Evolutionary conservation across 129 eudicot species (phyloP).

Genomic region (Flaveria brownii): DNA sequence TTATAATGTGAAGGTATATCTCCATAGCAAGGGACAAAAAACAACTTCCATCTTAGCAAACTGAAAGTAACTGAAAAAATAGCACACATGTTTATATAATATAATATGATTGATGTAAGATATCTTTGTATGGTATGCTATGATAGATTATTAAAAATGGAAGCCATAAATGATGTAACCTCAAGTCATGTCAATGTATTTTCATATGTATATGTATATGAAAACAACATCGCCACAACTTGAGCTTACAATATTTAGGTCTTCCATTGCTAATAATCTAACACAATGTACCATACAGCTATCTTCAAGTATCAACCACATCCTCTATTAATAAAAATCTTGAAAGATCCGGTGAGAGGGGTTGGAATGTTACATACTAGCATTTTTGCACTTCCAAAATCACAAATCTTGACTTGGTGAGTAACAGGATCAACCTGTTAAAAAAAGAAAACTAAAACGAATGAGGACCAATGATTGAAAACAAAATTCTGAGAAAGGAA

Average conservation of each 20-base stretch:
- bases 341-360: conserved; percentile 4
- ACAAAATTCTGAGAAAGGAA: background rate
- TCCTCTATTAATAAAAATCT: conserved; percentile 15
- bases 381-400: conserved; percentile 87
- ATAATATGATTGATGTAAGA: background rate
- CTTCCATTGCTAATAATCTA: conserved; percentile 10
- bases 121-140: no score
- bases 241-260: background rate
- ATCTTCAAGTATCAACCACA: background rate
- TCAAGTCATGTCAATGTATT: no score
- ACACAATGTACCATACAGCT: background rate
- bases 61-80: no score
- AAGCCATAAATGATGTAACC: no score
- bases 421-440: conserved; percentile 71
- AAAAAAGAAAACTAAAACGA: background rate
- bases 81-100: no score
- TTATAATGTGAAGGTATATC: conserved; percentile 3
- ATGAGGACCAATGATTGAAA: conserved; percentile 1
- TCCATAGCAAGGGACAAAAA: background rate
- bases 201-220: background rate
- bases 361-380: conserved; percentile 44
- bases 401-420: conserved; percentile 78
- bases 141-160: no score
- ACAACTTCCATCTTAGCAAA: background rate
- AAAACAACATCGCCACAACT: conserved; percentile 6